phyloP scores from a whole-genome alignment of 768 basidiomycete genomes.

The Rhizopogon vulgaris region DNA sequence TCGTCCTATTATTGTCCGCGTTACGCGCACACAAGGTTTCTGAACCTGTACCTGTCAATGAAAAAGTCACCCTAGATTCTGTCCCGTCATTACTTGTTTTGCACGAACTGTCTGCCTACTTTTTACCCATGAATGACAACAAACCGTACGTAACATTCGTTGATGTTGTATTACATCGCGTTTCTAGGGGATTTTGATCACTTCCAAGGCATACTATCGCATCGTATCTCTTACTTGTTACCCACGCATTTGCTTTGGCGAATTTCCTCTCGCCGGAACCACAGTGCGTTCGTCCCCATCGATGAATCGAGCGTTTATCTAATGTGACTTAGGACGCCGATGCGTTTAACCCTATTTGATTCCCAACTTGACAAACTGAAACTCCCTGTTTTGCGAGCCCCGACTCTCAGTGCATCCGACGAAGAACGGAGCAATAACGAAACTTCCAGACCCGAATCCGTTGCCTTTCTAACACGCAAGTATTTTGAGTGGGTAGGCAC shows the following conservation, averaged over 20 bases:
- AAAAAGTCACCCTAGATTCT: conserved; percentile 29
- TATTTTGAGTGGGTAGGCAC: conserved; percentile 50
- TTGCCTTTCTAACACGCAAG: conserved; percentile 37
- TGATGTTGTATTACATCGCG: not conserved
- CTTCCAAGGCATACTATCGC: conserved; percentile 32
- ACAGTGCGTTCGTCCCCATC: conserved; percentile 10
- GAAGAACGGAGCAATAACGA: conserved; percentile 15
- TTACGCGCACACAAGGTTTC: conserved; percentile 30
- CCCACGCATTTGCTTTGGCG: conserved; percentile 38
- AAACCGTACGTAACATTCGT: conserved; percentile 14
- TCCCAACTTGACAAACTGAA: conserved; percentile 45
- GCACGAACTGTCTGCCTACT: conserved; percentile 55
- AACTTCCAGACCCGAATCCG: conserved; percentile 26
- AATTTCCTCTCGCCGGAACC: conserved; percentile 27
- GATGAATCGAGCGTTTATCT: not conserved
- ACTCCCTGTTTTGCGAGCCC: conserved; percentile 39
- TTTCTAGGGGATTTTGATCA: conserved; percentile 1
- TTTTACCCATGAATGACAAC: conserved; percentile 24
- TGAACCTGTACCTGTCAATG: conserved; percentile 15
- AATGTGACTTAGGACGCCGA: conserved; percentile 5
- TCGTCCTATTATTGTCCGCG: conserved; percentile 45
- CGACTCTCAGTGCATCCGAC: conserved; percentile 9
- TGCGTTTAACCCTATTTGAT: conserved; percentile 53
- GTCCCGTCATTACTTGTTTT: conserved; percentile 52
- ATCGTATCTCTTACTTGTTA: conserved; percentile 46